Evolutionary conservation across 2,329 filamentous ascomycete genomes (phyloP), one percentile per base, ranked within the genome.

Genomic region (Fusarium praegraminearum): DNA sequence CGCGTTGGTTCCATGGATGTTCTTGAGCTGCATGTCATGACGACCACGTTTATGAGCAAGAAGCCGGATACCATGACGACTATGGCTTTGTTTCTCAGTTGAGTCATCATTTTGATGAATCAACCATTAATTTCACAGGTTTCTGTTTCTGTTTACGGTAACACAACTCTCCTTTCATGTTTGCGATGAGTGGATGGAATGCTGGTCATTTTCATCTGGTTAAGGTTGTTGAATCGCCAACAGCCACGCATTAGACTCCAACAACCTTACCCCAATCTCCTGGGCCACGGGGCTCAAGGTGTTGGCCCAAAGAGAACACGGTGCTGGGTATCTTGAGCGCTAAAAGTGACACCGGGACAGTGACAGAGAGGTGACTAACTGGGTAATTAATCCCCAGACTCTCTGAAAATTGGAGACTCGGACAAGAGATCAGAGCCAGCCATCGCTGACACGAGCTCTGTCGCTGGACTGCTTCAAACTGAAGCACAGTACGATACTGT

Each of bases 241-340:
- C 35, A 65, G 51, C 54, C 54, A 56, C 62, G 43, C 40, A 62
- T 65, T 65, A 70, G 57, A 46, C 60, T 54, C 70, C 63, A 68
- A 57, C 46, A 59, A 64, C 54, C 56, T 62, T 67, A 57, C 63
- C 62, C 73, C 73, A 75, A 74, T 75, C 70, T 74, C 73, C 53
- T 54, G 53, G 65, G 53, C 62, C 53, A 49, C 57, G 67, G 65
- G 72, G 70, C 47, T 69, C 35, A 49, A 67, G 49, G 68, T 45
- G 65, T 71, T 72, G 65, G 69, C 47, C 51, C 22, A 66, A 55
- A 63, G 54, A 52, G 36, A 63, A 43, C 43, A 53, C 24, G 50
- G 28, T 52, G 54, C 44, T 57, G 47, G 49, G 44, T 51, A 41
- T 56, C 47, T 46, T 50, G 52, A 49, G 32, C 60, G 63, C 63